Conservation (phyloP, 768 basidiomycete species). For the Mycena olivaceomarginata region DNA sequence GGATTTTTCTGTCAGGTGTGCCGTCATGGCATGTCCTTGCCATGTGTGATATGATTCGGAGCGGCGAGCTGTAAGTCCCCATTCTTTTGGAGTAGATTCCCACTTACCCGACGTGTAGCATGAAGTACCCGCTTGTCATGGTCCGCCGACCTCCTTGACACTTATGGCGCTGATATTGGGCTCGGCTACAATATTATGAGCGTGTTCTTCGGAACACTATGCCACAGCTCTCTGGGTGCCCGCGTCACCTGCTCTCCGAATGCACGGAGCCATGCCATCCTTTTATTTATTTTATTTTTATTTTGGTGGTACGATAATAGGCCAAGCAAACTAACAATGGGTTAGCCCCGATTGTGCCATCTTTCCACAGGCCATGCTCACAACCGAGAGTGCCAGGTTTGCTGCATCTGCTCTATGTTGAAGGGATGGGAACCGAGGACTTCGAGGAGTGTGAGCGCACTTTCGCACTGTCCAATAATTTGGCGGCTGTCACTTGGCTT, state of each 20-base stretch:
- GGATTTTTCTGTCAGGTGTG: conserved; percentile 52
- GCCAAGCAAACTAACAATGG: too few relatives aligned
- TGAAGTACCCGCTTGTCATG: conserved; percentile 52
- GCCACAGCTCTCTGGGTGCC: conserved; percentile 43
- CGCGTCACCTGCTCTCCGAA: conserved; percentile 17
- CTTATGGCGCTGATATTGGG: conserved; percentile 36
- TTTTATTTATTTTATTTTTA: too few relatives aligned
- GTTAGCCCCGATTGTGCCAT: too few relatives aligned
- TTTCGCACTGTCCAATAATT: conserved; percentile 52
- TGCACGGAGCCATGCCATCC: too few relatives aligned
- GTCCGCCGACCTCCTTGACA: conserved; percentile 42
- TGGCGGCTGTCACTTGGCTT: conserved; percentile 45
- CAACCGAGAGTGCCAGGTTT: conserved; percentile 51
- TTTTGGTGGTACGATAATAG: too few relatives aligned
- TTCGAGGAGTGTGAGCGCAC: conserved; percentile 53
- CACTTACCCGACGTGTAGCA: conserved; percentile 33
- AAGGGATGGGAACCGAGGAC: conserved; percentile 54
- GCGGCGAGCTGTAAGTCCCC: conserved; percentile 48
- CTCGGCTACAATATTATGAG: conserved; percentile 54
- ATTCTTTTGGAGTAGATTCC: background rate
- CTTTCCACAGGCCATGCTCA: conserved; percentile 54
- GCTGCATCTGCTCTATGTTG: conserved; percentile 46
- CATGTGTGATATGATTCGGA: conserved; percentile 51
- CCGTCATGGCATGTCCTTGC: conserved; percentile 52
- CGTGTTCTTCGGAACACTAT: conserved; percentile 49